Evolutionary conservation across 192 early-diverging fungal species (phyloP).

Genomic region (Linnemannia exigua): DNA sequence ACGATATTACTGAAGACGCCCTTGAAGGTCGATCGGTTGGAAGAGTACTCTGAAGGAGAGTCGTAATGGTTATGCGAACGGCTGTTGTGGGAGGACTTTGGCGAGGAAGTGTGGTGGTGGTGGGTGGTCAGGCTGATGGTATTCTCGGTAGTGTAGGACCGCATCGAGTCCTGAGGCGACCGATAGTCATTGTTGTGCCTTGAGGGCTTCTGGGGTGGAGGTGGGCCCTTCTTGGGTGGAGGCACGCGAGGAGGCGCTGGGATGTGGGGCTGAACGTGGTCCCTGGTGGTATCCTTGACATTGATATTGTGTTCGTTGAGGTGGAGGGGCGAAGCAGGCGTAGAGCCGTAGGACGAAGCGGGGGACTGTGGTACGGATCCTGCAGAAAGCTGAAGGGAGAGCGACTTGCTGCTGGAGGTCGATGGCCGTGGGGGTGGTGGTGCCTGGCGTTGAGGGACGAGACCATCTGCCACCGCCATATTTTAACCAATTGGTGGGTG

Average conservation of each 20-base stretch:
- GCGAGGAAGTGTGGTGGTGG: conserved; percentile 16
- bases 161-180: conserved; percentile 37
- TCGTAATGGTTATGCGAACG: conserved; percentile 46
- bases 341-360: conserved; percentile 19
- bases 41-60: conserved; percentile 37
- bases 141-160: conserved; percentile 38
- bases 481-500: not conserved
- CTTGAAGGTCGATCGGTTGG: conserved; percentile 64
- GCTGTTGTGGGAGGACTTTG: conserved; percentile 44
- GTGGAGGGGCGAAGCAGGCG: conserved; percentile 22
- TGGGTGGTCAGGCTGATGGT: conserved; percentile 32
- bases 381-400: conserved; percentile 34
- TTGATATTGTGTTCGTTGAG: not conserved
- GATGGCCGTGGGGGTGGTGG: conserved; percentile 54
- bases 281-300: conserved; percentile 11
- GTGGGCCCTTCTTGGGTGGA: conserved; percentile 50
- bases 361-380: conserved; percentile 29
- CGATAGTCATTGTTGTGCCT: conserved; percentile 37
- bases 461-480: conserved; percentile 34
- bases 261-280: not conserved
- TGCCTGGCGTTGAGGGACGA: conserved; percentile 56
- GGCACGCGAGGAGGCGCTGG: conserved; percentile 22
- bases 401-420: conserved; percentile 36
- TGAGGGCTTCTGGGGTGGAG: conserved; percentile 51
- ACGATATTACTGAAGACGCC: conserved; percentile 69